Conservation (phyloP, 2,329 filamentous ascomycete species). For the Fusarium sp. region DNA sequence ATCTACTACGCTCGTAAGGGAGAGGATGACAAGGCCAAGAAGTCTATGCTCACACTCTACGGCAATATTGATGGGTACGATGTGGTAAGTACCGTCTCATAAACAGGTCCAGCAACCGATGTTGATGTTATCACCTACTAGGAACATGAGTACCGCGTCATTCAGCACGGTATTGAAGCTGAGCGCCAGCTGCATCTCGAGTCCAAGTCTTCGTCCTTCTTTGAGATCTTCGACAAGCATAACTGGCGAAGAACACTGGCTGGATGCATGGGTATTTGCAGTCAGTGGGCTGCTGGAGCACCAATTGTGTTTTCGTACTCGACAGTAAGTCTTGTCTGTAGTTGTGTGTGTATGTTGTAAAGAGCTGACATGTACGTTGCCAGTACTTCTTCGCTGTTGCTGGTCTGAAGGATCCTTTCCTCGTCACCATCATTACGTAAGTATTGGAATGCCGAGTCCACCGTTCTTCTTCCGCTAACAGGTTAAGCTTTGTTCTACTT, state of each 20-base stretch:
- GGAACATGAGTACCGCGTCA: background rate
- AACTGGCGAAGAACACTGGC: constrained; percentile 18
- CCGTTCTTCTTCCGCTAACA: background rate
- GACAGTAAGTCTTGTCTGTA: background rate
- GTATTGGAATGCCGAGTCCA: accelerated
- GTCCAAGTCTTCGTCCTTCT: constrained; percentile 1
- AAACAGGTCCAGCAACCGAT: too few relatives aligned
- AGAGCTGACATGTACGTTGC: background rate
- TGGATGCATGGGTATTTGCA: constrained; percentile 21
- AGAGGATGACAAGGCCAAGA: background rate
- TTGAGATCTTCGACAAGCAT: constrained; percentile 6
- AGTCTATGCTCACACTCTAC: background rate
- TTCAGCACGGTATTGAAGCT: background rate
- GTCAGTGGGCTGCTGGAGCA: constrained; percentile 15
- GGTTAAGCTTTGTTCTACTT: background rate
- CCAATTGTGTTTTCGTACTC: constrained; percentile 13
- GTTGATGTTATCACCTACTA: background rate
- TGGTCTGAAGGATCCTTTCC: background rate
- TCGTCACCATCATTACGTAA: background rate
- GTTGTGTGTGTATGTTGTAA: background rate
- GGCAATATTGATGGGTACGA: background rate
- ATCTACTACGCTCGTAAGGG: background rate
- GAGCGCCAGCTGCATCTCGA: background rate
- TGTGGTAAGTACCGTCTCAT: background rate
- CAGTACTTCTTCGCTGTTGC: background rate